Percentiles rank a stretch among this genome's conserved stretches.
Evolutionary conservation across 1,284 basidiomycete genomes (phyloP).

Genomic region (Naganishia sp.): DNA sequence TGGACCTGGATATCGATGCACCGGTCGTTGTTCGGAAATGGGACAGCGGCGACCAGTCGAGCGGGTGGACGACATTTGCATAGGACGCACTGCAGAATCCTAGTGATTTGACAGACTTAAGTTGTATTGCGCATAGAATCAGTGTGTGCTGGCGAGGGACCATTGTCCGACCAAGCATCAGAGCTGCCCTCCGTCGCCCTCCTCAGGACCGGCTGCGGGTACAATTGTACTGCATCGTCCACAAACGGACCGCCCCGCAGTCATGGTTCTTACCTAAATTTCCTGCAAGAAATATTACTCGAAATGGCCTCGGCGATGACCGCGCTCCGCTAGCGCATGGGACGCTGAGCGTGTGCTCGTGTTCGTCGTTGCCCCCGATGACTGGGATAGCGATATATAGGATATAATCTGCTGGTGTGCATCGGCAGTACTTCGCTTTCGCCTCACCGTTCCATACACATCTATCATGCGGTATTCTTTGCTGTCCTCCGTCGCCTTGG

Average conservation of each 20-base stretch:
- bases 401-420: too few species aligned
- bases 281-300: background rate
- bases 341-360: too few species aligned
- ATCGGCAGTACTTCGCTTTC: too few species aligned
- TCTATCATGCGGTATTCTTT: constrained; percentile 28
- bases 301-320: too few species aligned
- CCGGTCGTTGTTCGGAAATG: constrained; percentile 17
- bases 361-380: too few species aligned
- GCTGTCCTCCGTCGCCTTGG: constrained; percentile 17
- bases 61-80: constrained; percentile 34
- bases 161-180: too few species aligned
- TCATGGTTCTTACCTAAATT: background rate
- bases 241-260: background rate
- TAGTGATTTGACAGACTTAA: background rate
- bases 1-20: constrained; percentile 12
- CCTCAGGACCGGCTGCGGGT: background rate
- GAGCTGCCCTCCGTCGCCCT: too few species aligned
- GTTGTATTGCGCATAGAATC: background rate
- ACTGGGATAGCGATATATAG: too few species aligned
- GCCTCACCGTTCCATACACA: too few species aligned
- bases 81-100: background rate
- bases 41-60: constrained; percentile 24
- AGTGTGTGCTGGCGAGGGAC: too few species aligned
- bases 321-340: too few species aligned
- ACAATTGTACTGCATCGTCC: background rate